phyloP scores from a whole-genome alignment of 768 basidiomycete genomes.

The Boletus rex-veris region DNA sequence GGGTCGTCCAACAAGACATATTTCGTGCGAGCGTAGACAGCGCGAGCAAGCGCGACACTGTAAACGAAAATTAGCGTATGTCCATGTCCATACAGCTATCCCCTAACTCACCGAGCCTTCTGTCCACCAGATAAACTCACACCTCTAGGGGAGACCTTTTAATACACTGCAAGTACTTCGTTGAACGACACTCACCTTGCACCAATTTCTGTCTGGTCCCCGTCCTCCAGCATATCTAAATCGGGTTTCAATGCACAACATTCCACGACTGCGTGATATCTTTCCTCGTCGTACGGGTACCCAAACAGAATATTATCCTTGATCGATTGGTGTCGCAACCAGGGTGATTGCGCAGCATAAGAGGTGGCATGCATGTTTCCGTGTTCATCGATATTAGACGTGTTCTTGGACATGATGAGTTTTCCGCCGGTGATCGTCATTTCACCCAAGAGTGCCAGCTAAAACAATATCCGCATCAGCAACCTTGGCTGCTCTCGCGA shows the following conservation, averaged over 20 bases:
- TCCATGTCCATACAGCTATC: background rate
- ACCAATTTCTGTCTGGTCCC: conserved; percentile 83
- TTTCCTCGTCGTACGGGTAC: conserved; percentile 60
- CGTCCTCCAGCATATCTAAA: conserved; percentile 80
- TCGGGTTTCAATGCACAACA: conserved; percentile 82
- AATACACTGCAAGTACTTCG: background rate
- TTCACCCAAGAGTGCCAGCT: conserved; percentile 40
- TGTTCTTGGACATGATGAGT: conserved; percentile 42
- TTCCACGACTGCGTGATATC: conserved; percentile 75
- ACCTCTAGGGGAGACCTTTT: conserved; percentile 39
- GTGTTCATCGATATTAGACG: conserved; percentile 53
- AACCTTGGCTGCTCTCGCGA: background rate
- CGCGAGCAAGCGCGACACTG: conserved; percentile 78
- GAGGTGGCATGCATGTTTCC: conserved; percentile 64
- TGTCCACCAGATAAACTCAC: conserved; percentile 80
- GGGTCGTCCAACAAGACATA: conserved; percentile 80
- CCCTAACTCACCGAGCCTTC: conserved; percentile 57
- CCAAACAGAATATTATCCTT: conserved; percentile 82
- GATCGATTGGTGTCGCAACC: conserved; percentile 70
- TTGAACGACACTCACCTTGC: conserved; percentile 40
- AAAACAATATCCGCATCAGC: background rate
- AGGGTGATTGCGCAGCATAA: conserved; percentile 71
- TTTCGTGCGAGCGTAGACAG: conserved; percentile 69
- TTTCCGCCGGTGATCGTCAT: conserved; percentile 36
- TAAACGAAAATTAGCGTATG: conserved; percentile 1